A percentile compares a stretch with the other conserved stretches of the same genome.
phyloP scores from a whole-genome alignment of 495 filamentous ascomycete species.

The Penicillium cosmopolitanum region DNA sequence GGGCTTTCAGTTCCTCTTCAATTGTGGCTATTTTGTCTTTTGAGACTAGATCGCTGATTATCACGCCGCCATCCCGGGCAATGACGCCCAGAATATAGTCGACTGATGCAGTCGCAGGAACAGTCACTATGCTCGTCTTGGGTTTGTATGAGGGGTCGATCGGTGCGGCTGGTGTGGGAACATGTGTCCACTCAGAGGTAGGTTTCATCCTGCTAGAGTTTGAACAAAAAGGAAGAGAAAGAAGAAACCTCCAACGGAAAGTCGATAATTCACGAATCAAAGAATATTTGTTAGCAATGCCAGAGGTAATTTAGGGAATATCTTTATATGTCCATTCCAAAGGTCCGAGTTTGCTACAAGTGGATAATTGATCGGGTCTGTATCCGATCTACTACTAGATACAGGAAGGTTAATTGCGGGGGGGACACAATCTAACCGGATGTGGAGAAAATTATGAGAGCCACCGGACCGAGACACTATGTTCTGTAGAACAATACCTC shows the following conservation, averaged over 20 bases:
- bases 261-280: too few species aligned
- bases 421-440: neutral
- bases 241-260: too few species aligned
- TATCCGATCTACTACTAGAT: neutral
- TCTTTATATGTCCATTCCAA: neutral
- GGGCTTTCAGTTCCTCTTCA: neutral
- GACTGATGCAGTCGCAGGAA: neutral
- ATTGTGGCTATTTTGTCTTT: neutral
- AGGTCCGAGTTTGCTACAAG: neutral
- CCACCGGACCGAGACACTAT: neutral
- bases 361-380: neutral
- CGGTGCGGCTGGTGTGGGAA: neutral
- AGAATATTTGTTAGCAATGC: too few species aligned
- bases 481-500: neutral
- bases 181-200: conserved; percentile 1
- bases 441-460: neutral
- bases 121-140: neutral
- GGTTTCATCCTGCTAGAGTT: too few species aligned
- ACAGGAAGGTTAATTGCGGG: neutral
- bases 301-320: too few species aligned
- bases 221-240: too few species aligned
- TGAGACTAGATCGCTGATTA: neutral
- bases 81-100: neutral
- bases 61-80: neutral
- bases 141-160: conserved; percentile 1